Evolutionary conservation across 352 stramenopile species (phyloP).

Genomic region (Phytophthora gonapodyides): DNA sequence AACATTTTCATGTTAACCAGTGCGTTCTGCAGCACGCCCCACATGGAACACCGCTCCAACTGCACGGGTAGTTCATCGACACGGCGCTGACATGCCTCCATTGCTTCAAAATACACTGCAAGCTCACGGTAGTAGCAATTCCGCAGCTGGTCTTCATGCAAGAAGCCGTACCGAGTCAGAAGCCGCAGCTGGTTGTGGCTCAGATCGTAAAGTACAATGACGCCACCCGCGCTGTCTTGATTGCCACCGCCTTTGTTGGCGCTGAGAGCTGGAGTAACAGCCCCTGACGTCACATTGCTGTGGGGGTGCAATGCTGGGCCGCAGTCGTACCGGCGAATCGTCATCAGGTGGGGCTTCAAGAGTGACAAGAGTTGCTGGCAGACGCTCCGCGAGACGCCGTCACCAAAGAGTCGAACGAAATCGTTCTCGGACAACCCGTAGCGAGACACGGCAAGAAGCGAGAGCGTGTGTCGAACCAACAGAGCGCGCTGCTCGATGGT

Average conservation of each 20-base stretch:
- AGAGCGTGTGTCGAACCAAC: slow-evolving; percentile 73
- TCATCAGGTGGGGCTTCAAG: slow-evolving; percentile 72
- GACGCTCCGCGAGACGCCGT: slow-evolving; percentile 47
- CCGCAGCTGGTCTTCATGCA: slow-evolving; percentile 67
- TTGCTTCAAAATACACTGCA: slow-evolving; percentile 72
- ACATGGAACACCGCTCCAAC: slow-evolving; percentile 72
- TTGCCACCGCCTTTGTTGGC: slow-evolving; percentile 14
- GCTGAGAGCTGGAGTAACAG: slow-evolving; percentile 5
- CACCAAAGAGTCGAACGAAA: slow-evolving; percentile 59
- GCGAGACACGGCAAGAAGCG: slow-evolving; percentile 65
- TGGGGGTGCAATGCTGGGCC: slow-evolving; percentile 16
- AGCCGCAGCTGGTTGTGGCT: slow-evolving; percentile 81
- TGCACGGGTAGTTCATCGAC: slow-evolving; percentile 83
- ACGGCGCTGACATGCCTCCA: slow-evolving; percentile 72
- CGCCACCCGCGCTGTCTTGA: slow-evolving; percentile 24
- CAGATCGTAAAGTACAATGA: slow-evolving; percentile 70
- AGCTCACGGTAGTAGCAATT: slow-evolving; percentile 77
- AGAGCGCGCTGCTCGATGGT: slow-evolving; percentile 72
- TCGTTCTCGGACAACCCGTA: slow-evolving; percentile 76
- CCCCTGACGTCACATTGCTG: not conserved
- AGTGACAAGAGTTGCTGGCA: slow-evolving; percentile 52
- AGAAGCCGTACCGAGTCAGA: slow-evolving; percentile 72
- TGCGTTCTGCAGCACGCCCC: slow-evolving; percentile 61
- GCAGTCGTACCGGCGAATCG: slow-evolving; percentile 65
- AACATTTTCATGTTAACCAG: slow-evolving; percentile 91